Base-by-base conservation (phyloP, 2,329 filamentous ascomycete species). In the Zymoseptoria brevis region DNA sequence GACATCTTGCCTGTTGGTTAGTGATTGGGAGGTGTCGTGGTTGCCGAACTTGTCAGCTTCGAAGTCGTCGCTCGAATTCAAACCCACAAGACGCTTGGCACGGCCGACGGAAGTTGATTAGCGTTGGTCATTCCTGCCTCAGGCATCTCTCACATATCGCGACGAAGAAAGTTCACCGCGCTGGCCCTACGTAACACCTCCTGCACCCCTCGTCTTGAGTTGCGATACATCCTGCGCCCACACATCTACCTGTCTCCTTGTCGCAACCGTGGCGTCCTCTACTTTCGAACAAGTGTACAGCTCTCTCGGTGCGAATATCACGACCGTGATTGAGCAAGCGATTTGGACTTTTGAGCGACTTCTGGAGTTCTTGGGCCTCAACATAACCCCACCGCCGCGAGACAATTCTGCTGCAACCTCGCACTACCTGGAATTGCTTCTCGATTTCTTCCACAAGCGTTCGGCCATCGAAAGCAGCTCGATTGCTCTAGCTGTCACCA, bases 1-100 rank as follows among this genome's bases (percentile, higher is more conserved):
- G 83, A 85, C 83, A 86, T 86, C 77, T 76, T 84, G 78, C 66
- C 66, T 60, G 62, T 54, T 55, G 54, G 35, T 57, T 53, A 53
- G 55, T 59, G 55, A 53, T 48, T 26, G 55, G 22, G 45, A 41
- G 55, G 52, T 53, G 50, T 22, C 24, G 50, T 19, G 8, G 11
- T 19, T n/a, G n/a, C n/a, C n/a, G 49, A 8, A 21, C 21, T 22
- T n/a, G 49, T 24, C 50, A 53, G 16, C 19, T n/a, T 1, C n/a
- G n/a, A 53, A 21, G 24, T 26, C 26, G 26, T 29, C 26, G 26
- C 26, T 26, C 50, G 22, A 26, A 53, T n/a, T 26, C 24, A 8
- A 53, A 50, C 11, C 35, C 35, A 16, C 35, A 41, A 41, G 35
- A 41, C 35, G 35, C 35, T 41, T 41, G 35, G 35, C 35, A 41